Conservation (phyloP, 148 eudicot genomes). For the Beta vulgaris region DNA sequence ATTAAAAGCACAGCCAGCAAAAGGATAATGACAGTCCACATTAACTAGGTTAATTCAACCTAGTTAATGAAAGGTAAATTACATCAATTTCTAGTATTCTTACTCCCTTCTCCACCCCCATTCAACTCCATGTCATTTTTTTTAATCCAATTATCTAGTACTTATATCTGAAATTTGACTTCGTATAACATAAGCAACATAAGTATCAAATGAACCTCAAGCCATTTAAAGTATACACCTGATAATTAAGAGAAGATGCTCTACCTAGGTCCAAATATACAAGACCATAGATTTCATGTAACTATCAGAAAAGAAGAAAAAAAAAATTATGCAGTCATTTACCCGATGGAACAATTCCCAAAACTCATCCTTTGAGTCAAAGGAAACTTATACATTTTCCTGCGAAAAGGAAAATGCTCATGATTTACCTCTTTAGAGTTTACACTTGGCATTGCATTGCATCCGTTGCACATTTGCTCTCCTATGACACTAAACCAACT, state of each 20-base stretch:
- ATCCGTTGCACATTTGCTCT: not conserved
- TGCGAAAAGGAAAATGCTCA: not conserved
- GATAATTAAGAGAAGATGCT: not conserved
- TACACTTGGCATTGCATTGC: not conserved
- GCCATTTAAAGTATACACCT: not conserved
- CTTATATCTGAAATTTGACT: not conserved
- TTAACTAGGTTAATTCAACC: not conserved
- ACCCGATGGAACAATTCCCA: not conserved
- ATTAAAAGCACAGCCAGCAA: no score
- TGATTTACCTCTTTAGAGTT: not conserved
- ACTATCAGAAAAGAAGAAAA: no score
- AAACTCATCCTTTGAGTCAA: not conserved
- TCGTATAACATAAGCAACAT: not conserved
- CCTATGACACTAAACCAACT: not conserved
- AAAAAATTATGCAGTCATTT: no score
- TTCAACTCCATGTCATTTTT: not conserved
- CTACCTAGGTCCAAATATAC: not conserved
- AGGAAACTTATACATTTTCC: not conserved
- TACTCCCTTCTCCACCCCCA: not conserved
- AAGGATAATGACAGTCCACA: not conserved
- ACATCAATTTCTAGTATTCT: not conserved
- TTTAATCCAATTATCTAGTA: not conserved
- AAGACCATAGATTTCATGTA: no score
- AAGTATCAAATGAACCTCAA: not conserved
- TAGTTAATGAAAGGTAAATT: not conserved